Evolutionary conservation across 1,139 yeast species (phyloP).

Genomic region (Diutina scorzettiae): DNA sequence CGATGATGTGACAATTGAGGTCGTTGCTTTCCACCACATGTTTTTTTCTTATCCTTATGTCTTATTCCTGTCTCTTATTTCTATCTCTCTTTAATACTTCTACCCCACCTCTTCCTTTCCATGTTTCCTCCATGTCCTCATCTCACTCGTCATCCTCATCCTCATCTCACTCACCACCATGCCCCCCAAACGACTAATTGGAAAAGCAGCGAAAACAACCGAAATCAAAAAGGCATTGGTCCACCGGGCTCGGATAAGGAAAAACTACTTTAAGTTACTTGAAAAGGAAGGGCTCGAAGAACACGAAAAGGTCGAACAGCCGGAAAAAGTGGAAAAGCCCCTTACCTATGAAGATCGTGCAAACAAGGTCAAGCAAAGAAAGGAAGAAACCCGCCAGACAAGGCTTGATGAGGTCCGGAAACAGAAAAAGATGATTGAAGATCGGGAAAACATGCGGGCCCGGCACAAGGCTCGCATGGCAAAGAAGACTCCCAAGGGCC

Average conservation of each 20-base stretch:
- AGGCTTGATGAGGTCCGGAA: conserved; percentile 18
- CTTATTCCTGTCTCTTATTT: too few relatives aligned
- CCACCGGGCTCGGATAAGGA: conserved; percentile 76
- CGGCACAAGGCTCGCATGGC: conserved; percentile 38
- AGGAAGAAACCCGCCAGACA: conserved; percentile 23
- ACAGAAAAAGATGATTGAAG: conserved; percentile 14
- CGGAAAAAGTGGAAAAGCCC: too few relatives aligned
- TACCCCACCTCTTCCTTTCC: too few relatives aligned
- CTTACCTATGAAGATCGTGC: conserved; percentile 36
- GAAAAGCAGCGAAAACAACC: conserved; percentile 17
- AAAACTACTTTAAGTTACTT: conserved; percentile 67
- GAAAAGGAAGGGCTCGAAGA: conserved; percentile 47
- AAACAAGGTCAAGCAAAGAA: conserved; percentile 30
- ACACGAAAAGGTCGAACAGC: conserved; percentile 20
- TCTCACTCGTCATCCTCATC: too few relatives aligned
- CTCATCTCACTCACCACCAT: background rate
- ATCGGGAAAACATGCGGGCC: conserved; percentile 23
- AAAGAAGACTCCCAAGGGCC: conserved; percentile 63
- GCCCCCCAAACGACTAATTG: conserved; percentile 1
- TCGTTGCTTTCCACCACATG: too few relatives aligned
- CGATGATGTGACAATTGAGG: too few relatives aligned
- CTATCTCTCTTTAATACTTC: too few relatives aligned
- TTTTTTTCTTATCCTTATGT: too few relatives aligned
- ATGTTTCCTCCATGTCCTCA: too few relatives aligned
- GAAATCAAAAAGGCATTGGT: conserved; percentile 70